phyloP scores from a whole-genome alignment of 2,329 filamentous ascomycete species.

The Exophiala xenobiotica region DNA sequence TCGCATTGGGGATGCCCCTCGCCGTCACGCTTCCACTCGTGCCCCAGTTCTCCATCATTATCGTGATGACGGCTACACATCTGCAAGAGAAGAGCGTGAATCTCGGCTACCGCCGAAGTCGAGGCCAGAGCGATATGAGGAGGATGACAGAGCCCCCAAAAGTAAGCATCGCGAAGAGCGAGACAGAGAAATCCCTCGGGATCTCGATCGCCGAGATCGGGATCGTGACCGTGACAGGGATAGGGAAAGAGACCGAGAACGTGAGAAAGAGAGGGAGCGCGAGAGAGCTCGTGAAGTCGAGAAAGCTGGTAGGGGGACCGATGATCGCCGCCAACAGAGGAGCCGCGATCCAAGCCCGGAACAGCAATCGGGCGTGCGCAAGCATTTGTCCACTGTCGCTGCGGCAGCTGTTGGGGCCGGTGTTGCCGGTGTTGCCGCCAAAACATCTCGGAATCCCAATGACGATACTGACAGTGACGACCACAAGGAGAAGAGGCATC shows the following conservation, averaged over 20 bases:
- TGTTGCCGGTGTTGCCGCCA: constrained; percentile 20
- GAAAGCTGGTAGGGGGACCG: constrained; percentile 11
- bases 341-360: constrained; percentile 29
- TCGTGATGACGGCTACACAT: constrained; percentile 28
- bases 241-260: constrained; percentile 15
- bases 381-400: constrained; percentile 22
- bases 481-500: constrained; percentile 23
- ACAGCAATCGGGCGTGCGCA: constrained; percentile 24
- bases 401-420: constrained; percentile 25
- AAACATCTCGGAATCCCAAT: constrained; percentile 18
- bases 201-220: constrained; percentile 22
- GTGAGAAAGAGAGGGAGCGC: constrained; percentile 24
- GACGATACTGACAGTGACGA: constrained; percentile 28
- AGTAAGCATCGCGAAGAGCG: constrained; percentile 22
- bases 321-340: constrained; percentile 17
- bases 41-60: constrained; percentile 30
- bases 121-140: constrained; percentile 21
- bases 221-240: constrained; percentile 23
- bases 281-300: constrained; percentile 22
- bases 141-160: constrained; percentile 18
- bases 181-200: constrained; percentile 21
- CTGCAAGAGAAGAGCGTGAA: constrained; percentile 22
- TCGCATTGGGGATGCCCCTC: constrained; percentile 13
- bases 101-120: constrained; percentile 12
- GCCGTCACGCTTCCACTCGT: constrained; percentile 21